phyloP scores from a whole-genome alignment of 2,329 filamentous ascomycete species.

The Elsinoe ampelina region DNA sequence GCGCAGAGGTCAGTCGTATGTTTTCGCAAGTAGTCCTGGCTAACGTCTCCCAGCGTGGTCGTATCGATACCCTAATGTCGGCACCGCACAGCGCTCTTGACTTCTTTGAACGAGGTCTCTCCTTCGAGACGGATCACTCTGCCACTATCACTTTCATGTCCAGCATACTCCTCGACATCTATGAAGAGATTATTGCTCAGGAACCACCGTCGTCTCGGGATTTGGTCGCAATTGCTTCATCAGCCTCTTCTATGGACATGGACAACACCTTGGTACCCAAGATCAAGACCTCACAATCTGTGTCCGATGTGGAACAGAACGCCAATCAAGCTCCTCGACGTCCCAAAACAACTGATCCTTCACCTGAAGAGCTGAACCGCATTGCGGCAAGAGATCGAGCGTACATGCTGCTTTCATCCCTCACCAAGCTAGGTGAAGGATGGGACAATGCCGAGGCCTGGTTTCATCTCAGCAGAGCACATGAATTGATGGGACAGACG shows the following conservation, averaged over 20 bases:
- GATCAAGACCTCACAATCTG: background rate
- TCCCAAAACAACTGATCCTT: slow-evolving; percentile 24
- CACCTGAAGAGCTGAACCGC: slow-evolving; percentile 64
- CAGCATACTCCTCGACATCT: slow-evolving; percentile 78
- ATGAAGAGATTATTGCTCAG: slow-evolving; percentile 53
- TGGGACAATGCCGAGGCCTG: slow-evolving; percentile 94
- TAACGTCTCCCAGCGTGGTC: slow-evolving; percentile 47
- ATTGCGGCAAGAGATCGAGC: slow-evolving; percentile 86
- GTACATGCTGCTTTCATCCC: slow-evolving; percentile 66
- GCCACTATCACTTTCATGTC: slow-evolving; percentile 72
- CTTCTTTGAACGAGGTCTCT: slow-evolving; percentile 74
- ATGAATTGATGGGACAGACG: slow-evolving; percentile 75
- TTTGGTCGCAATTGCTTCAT: background rate
- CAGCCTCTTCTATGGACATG: slow-evolving; percentile 15
- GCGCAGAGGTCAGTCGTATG: slow-evolving; percentile 57
- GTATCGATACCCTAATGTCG: slow-evolving; percentile 54
- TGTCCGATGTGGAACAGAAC: background rate
- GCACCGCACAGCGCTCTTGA: slow-evolving; percentile 60
- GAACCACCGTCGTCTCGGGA: slow-evolving; percentile 32
- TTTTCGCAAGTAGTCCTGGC: background rate
- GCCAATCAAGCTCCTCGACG: background rate
- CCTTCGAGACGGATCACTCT: slow-evolving; percentile 70
- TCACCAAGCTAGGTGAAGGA: slow-evolving; percentile 73
- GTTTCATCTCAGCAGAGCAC: slow-evolving; percentile 76
- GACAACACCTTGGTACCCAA: slow-evolving; percentile 6